Evolutionary conservation across 2,329 filamentous ascomycete species (phyloP).

Genomic region (Aspergillus sp.): DNA sequence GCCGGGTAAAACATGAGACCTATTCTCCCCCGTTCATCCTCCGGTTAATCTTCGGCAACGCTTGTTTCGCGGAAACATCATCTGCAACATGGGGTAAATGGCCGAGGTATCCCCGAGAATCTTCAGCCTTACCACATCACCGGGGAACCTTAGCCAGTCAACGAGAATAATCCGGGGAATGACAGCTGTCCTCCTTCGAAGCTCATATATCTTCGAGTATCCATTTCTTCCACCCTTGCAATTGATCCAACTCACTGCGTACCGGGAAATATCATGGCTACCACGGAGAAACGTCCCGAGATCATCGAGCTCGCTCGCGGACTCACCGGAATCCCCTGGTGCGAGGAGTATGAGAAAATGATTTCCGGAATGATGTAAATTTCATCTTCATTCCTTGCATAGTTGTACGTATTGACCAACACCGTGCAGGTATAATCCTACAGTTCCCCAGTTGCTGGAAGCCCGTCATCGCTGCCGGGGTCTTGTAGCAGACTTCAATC

Average conservation of each 20-base stretch:
- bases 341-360: constrained; percentile 32
- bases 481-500: constrained; percentile 23
- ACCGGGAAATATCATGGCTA: constrained; percentile 11
- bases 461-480: constrained; percentile 23
- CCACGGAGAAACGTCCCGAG: constrained; percentile 21
- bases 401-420: not conserved
- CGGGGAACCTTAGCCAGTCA: not conserved
- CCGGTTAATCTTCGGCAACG: not conserved
- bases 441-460: constrained; percentile 18
- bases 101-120: not conserved
- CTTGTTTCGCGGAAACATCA: not conserved
- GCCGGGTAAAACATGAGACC: not conserved
- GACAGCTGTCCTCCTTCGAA: not conserved
- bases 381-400: not conserved
- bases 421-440: constrained; percentile 24
- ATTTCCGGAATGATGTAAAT: constrained; percentile 31
- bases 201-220: not conserved
- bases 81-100: not conserved
- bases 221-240: not conserved
- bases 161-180: not conserved
- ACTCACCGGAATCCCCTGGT: constrained; percentile 19
- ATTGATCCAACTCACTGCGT: not conserved
- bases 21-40: not conserved
- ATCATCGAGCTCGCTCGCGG: constrained; percentile 24
- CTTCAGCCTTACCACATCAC: not conserved